Evolutionary conservation across 331 rosid species (phyloP), one percentile per base, ranked within the genome.

Genomic region (Cucumis variabilis): DNA sequence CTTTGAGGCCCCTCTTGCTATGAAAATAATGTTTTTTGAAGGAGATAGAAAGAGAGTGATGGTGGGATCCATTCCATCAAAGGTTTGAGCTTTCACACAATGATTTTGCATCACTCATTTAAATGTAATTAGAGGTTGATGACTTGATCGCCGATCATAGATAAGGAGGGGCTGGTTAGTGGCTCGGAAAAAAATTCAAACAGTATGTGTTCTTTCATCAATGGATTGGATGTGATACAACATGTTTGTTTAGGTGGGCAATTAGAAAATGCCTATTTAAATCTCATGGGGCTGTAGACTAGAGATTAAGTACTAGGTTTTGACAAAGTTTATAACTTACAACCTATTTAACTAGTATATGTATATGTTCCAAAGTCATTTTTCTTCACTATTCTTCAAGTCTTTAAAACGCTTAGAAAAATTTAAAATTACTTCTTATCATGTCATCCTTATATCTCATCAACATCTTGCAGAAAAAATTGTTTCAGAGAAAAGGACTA

Each of bases 1-100:
- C 87, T 70, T 72, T 21, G 82, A 30, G 63, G 70, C 23, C 60
- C 83, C 79, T 87, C 87, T 50, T 87, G 87, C 90, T 41, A 30
- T 79, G 68, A 83, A 84, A 89, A 63, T 87, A 85, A 92, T 88
- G 91, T 60, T 79, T 74, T 83, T 76, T 85, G 63, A 82, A 84
- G 88, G 82, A 81, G 86, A 67, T 46, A 87, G 89, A 90, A 90
- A 62, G 87, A 87, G 86, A 53, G 60, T 83, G 85, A 23, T 91
- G 91, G 94, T 93, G 98, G 95, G 97, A 93, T 92, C 95, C 96
- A 93, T 89, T 92, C 95, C 96, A 93, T 89, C 88, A 65, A 92
- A 92, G 88, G 87, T 87, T 88, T 80, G 68, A 25, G 85, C 85
- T 87, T 87, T 84, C 87, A 86, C 84, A 88, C 89, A 86, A 90